Percentiles rank a stretch among this genome's conserved stretches.
Conservation (phyloP, 208 protist genomes). For the Trypanosoma lewisi region DNA sequence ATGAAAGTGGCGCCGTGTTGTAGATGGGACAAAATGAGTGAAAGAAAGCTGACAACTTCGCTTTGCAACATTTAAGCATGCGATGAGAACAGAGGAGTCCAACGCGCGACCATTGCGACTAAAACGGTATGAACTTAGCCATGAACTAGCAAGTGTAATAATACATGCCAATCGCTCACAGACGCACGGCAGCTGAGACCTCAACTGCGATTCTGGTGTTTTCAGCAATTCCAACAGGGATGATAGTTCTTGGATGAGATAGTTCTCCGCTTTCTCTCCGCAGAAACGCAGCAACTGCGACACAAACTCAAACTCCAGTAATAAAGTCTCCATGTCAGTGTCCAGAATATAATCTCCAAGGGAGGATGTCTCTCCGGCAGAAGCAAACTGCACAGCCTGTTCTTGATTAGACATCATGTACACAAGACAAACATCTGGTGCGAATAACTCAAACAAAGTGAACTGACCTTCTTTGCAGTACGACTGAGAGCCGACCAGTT, state of each 20-base stretch:
- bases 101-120: constrained; percentile 7
- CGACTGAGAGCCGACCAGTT: constrained; percentile 26
- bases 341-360: constrained; percentile 40
- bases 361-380: constrained; percentile 4
- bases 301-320: constrained; percentile 44
- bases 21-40: not conserved
- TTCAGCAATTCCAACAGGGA: constrained; percentile 9
- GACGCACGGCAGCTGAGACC: constrained; percentile 9
- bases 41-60: constrained; percentile 9
- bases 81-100: constrained; percentile 9
- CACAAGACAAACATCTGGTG: constrained; percentile 23
- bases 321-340: constrained; percentile 37
- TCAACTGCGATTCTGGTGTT: not conserved
- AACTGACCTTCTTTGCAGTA: constrained; percentile 25
- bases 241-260: constrained; percentile 11
- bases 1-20: constrained; percentile 21
- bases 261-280: constrained; percentile 31
- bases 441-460: constrained; percentile 22
- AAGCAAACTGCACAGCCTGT: constrained; percentile 20
- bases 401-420: constrained; percentile 29
- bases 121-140: constrained; percentile 17
- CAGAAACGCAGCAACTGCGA: constrained; percentile 35
- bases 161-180: constrained; percentile 27
- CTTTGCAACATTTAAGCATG: constrained; percentile 18
- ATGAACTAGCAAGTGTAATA: constrained; percentile 22